Conservation (phyloP, 2,329 filamentous ascomycete genomes). For the Teratosphaeria epicoccoides region DNA sequence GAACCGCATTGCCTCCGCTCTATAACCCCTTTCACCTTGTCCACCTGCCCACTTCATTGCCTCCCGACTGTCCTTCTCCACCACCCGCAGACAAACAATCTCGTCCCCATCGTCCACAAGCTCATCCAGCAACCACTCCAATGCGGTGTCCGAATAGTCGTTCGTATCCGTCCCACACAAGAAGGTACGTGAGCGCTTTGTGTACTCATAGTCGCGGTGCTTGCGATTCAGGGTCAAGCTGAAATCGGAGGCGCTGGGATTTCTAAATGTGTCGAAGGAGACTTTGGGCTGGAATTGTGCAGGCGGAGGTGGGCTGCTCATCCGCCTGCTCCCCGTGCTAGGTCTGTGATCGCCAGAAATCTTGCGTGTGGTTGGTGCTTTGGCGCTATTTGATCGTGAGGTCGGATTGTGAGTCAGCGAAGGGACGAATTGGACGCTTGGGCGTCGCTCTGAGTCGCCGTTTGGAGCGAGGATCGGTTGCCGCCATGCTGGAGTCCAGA, state of each 20-base stretch:
- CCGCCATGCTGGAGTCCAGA: conserved; percentile 24
- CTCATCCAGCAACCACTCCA: conserved; percentile 87
- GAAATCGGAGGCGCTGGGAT: conserved; percentile 55
- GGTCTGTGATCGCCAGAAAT: not conserved
- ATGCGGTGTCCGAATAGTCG: conserved; percentile 80
- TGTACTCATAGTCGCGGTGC: conserved; percentile 75
- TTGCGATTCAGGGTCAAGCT: conserved; percentile 76
- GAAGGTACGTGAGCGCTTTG: conserved; percentile 73
- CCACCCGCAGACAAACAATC: conserved; percentile 77
- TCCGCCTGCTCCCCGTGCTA: conserved; percentile 10
- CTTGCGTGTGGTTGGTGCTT: conserved; percentile 14
- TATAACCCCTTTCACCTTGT: conserved; percentile 50
- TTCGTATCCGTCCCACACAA: conserved; percentile 87
- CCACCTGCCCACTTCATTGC: conserved; percentile 31
- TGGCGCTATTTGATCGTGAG: conserved; percentile 22
- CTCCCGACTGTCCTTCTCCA: conserved; percentile 70
- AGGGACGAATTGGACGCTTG: conserved; percentile 28
- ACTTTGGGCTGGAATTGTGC: conserved; percentile 54
- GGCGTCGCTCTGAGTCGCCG: conserved; percentile 17
- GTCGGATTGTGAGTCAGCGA: conserved; percentile 9
- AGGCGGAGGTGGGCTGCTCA: conserved; percentile 25
- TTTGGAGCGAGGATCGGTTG: conserved; percentile 18
- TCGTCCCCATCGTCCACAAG: conserved; percentile 89
- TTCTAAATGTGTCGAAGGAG: conserved; percentile 64
- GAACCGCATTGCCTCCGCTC: conserved; percentile 61